These are phyloP conservation scores for Nepenthes mirabilis DNA, from an alignment of 148 eudicot species.

Conservation along the genomic window DNA sequence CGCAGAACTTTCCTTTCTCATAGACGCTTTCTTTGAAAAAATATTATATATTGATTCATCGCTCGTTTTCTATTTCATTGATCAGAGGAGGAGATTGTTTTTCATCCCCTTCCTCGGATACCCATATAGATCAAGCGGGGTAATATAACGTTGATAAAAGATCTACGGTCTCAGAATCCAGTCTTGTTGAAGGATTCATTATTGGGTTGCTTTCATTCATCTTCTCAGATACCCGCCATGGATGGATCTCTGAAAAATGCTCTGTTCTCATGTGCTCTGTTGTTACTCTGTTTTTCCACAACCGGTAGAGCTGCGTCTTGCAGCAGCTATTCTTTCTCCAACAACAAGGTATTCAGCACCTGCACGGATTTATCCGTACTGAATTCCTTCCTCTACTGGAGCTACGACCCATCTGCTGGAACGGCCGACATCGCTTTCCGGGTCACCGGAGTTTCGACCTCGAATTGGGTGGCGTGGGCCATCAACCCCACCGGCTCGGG, in stretches of 20 bases:
- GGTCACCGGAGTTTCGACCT: constrained; percentile 20
- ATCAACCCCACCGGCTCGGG: constrained; percentile 24
- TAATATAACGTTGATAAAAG: too few species aligned
- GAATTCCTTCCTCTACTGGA: constrained; percentile 51
- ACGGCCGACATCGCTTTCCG: constrained; percentile 67
- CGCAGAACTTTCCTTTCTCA: too few species aligned
- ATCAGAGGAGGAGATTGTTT: too few species aligned
- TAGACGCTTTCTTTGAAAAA: too few species aligned
- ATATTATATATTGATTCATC: too few species aligned
- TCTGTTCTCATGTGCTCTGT: constrained; percentile 11
- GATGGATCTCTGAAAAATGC: neutral
- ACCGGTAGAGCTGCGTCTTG: constrained; percentile 26
- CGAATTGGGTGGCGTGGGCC: constrained; percentile 74
- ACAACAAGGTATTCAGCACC: constrained; percentile 19
- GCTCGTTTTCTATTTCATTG: too few species aligned
- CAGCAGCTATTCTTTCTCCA: constrained; percentile 20
- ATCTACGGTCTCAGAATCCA: too few species aligned
- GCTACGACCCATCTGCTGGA: constrained; percentile 25
- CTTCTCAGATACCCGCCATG: neutral
- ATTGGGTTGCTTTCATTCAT: too few species aligned
- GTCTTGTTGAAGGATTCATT: too few species aligned
- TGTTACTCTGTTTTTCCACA: constrained; percentile 5
- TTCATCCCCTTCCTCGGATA: too few species aligned
- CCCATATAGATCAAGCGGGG: too few species aligned
- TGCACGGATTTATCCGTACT: constrained; percentile 42